Base-by-base conservation (phyloP, 345 rosid species). In the Eucalyptus victrix region DNA sequence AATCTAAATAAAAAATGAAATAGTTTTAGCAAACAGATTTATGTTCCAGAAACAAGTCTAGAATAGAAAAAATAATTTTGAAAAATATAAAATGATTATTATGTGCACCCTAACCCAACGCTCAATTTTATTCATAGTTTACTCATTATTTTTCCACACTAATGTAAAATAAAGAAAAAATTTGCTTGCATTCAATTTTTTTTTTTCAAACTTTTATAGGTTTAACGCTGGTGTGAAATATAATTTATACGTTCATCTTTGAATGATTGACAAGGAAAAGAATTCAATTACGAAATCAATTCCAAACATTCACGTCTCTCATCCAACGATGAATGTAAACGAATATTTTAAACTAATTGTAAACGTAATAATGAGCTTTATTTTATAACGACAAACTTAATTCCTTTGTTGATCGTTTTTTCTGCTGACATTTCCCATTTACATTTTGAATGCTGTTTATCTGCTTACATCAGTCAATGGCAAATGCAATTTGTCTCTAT, bases 61-160 rank as follows among this genome's bases (percentile, higher is more conserved):
- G 54, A 51, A 17, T 7, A 18, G 4, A n/a, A 51, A 51, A 18
- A 51, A 51, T 51, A 51, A 51, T 51, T 18, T 9, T 7, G 0
- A 0, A 51, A 3, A 0, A 51, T 0, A 51, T 51, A 51, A 18
- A 51, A 51, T 51, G 56, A 0, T 51, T 7, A 51, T 51, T 51
- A 51, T 51, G 56, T 0, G 9, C 54, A 51, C 1, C 54, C 2
- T 51, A 51, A 51, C 9, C 4, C 80, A 69, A 69, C 13, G n/a
- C 1, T 69, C 4, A 5, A 21, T 34, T 69, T 69, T 9, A 18
- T 9, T 69, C 80, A 9, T 0, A 34, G 26, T 72, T 18, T 1
- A 18, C 81, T 34, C 44, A 1, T 28, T 60, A 60, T 12, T 62
- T 62, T 62, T 69, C 24, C 42, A 9, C 24, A 23, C 24, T 69